Percentiles rank a stretch among this genome's conserved stretches.
These are phyloP conservation scores for Ophiostoma populinum DNA, from an alignment of 2,329 filamentous ascomycete species.

Conservation along the genomic window DNA sequence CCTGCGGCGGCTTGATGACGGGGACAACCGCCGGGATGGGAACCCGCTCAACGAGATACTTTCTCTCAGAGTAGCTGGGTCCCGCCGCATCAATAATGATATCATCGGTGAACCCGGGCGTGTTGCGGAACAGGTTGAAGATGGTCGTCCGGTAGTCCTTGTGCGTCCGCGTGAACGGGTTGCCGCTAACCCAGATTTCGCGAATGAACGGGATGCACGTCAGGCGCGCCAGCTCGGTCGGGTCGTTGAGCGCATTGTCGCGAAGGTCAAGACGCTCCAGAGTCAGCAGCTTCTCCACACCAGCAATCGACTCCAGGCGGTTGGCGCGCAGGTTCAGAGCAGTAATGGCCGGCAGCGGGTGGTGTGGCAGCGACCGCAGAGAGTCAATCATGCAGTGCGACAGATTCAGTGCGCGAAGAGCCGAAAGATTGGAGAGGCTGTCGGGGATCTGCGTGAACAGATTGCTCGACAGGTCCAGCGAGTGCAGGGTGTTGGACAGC, in stretches of 20 bases:
- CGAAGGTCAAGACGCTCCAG: constrained; percentile 79
- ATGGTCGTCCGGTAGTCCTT: constrained; percentile 73
- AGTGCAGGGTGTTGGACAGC: constrained; percentile 74
- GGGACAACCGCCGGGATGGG: constrained; percentile 61
- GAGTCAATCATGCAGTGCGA: constrained; percentile 97
- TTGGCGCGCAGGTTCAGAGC: constrained; percentile 85
- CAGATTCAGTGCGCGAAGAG: constrained; percentile 80
- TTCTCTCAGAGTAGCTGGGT: constrained; percentile 72
- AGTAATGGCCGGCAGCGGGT: constrained; percentile 80
- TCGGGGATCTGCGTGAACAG: constrained; percentile 91
- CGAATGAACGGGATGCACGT: constrained; percentile 82
- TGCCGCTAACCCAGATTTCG: constrained; percentile 84
- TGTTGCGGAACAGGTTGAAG: constrained; percentile 87
- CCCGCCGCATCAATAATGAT: constrained; percentile 72
- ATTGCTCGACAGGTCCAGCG: constrained; percentile 82
- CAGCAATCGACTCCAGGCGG: constrained; percentile 69
- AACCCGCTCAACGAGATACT: constrained; percentile 65
- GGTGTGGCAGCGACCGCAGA: constrained; percentile 69
- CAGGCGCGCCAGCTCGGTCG: constrained; percentile 72
- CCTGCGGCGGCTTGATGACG: constrained; percentile 50
- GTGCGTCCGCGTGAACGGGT: constrained; percentile 80
- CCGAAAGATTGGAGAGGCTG: constrained; percentile 67
- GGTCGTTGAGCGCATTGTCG: constrained; percentile 83
- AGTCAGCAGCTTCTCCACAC: constrained; percentile 75
- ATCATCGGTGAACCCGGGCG: constrained; percentile 80